Evolutionary conservation across 2,329 filamentous ascomycete genomes (phyloP).

Genomic region (Arthrobotrys megalospora): DNA sequence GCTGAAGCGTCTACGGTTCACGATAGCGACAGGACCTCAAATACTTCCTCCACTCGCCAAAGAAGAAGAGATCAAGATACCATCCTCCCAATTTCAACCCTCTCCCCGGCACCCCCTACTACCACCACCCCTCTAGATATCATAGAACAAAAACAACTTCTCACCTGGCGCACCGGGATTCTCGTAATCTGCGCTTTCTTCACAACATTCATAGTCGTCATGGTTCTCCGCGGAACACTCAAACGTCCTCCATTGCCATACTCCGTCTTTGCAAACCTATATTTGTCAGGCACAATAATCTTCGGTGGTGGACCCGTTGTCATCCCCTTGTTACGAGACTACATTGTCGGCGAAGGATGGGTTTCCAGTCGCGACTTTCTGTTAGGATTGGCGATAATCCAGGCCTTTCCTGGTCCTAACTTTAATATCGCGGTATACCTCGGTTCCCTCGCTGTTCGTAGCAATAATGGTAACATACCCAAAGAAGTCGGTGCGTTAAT

Average conservation of each 20-base stretch:
- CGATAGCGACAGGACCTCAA: not conserved
- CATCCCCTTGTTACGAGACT: conserved; percentile 75
- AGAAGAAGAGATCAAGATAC: conserved; percentile 68
- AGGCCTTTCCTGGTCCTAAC: conserved; percentile 77
- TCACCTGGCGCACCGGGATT: conserved; percentile 25
- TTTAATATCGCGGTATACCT: conserved; percentile 75
- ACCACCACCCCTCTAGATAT: not conserved
- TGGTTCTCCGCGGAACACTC: conserved; percentile 70
- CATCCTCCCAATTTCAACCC: conserved; percentile 69
- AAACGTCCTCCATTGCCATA: conserved; percentile 70
- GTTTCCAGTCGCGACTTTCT: conserved; percentile 79
- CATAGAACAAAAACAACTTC: conserved; percentile 23
- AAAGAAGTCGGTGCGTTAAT: conserved; percentile 71
- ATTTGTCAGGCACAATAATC: conserved; percentile 79
- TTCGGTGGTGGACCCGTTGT: conserved; percentile 76
- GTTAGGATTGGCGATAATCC: conserved; percentile 79
- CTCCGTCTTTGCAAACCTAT: conserved; percentile 80
- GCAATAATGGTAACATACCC: conserved; percentile 65
- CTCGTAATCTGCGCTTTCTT: conserved; percentile 65
- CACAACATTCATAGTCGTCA: conserved; percentile 73
- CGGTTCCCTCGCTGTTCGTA: conserved; percentile 68
- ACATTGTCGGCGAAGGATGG: conserved; percentile 78
- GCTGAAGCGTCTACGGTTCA: not conserved
- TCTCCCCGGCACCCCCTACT: not conserved
- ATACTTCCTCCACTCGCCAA: conserved; percentile 67